Base-by-base conservation (phyloP, 331 rosid genomes). In the Quercus phellos region DNA sequence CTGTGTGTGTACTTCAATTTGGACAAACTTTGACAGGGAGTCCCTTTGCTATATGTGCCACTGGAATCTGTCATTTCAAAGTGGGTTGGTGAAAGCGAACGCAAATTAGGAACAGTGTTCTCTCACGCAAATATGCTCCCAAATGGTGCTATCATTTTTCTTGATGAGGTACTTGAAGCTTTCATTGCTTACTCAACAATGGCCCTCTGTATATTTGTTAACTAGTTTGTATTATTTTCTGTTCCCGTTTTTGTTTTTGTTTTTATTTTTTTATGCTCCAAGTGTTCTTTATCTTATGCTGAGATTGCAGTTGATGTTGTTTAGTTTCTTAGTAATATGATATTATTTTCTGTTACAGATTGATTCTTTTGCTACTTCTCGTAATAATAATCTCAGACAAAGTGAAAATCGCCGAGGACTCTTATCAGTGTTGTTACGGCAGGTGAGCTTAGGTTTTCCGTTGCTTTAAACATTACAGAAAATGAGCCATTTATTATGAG, bases 61-160 rank as follows among this genome's bases (percentile, higher is more conserved):
- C 93, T 94, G 60, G 98, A 94, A 87, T 87, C 83, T 53, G 80
- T 94, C 77, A 69, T 94, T 89, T 89, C 98, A 30, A 94, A 89
- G 77, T 92, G 83, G 82, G 88, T 89, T 2, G 97, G 97, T 86
- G 96, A 94, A 90, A 94, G 98, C 70, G 98, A 92, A 81, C 86
- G 92, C 55, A 86, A 90, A 32, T 80, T 94, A 26, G 97, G 97
- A 24, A 85, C 84, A 79, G 93, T 94, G 72, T 94, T 94, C 78
- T 88, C 97, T 2, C 91, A 90, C 46, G 97, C 97, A 12, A 88
- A 92, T 51, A 79, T 82, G 35, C 90, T 94, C 69, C 88, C 92
- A n/a, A 59, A 79, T 54, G 98, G 97, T 77, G 97, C 97, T 74
- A 89, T 94, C 68, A 89, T 94, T 82, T 93, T 93, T 82, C 82